These are phyloP conservation scores for Cudoniella acicularis DNA, from an alignment of 495 filamentous ascomycete species.

Conservation along the genomic window DNA sequence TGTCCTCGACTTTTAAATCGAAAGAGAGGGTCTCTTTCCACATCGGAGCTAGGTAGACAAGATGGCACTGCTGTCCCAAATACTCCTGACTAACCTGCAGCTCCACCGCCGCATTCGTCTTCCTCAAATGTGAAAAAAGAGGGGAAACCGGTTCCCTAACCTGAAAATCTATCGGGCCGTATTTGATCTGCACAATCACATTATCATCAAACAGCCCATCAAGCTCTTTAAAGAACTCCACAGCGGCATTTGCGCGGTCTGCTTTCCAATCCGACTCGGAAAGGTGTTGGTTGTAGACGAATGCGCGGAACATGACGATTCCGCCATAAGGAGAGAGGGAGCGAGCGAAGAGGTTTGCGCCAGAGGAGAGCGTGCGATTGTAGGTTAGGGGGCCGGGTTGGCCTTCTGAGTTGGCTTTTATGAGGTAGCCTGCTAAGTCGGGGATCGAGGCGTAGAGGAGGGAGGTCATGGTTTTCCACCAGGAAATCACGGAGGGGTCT, in stretches of 20 bases:
- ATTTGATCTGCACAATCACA: slow-evolving; percentile 70
- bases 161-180: slow-evolving; percentile 74
- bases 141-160: slow-evolving; percentile 68
- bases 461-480: slow-evolving; percentile 58
- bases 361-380: slow-evolving; percentile 64
- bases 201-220: slow-evolving; percentile 67
- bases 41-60: slow-evolving; percentile 62
- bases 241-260: slow-evolving; percentile 67
- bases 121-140: slow-evolving; percentile 58
- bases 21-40: slow-evolving; percentile 67
- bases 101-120: slow-evolving; percentile 61
- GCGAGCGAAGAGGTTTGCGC: slow-evolving; percentile 66
- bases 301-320: slow-evolving; percentile 68
- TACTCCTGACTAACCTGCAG: slow-evolving; percentile 68
- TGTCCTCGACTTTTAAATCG: slow-evolving; percentile 57
- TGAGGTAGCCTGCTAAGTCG: slow-evolving; percentile 64
- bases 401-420: slow-evolving; percentile 74
- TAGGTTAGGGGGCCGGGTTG: slow-evolving; percentile 68
- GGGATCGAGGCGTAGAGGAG: slow-evolving; percentile 57
- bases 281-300: slow-evolving; percentile 60
- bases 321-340: slow-evolving; percentile 59
- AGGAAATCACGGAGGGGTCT: slow-evolving; percentile 53
- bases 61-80: slow-evolving; percentile 65
- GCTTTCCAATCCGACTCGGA: slow-evolving; percentile 58
- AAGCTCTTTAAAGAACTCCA: slow-evolving; percentile 61